Evolutionary conservation across 805 yeast genomes (phyloP).

Genomic region (Metschnikowia hibisci): DNA sequence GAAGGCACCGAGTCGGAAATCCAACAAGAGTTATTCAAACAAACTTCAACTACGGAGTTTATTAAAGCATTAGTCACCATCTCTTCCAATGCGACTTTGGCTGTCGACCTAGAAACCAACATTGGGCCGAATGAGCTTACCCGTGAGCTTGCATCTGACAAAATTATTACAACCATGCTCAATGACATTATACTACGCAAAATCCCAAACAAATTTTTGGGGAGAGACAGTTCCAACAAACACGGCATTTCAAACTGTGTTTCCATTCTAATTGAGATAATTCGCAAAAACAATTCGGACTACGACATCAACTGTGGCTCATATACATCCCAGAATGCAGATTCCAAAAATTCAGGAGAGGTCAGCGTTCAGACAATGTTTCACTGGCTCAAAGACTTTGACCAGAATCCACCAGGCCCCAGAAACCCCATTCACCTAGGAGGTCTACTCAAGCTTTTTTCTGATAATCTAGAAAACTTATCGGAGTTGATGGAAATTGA

Average conservation of each 20-base stretch:
- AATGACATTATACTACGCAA: slow-evolving; percentile 58
- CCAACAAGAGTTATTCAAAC: slow-evolving; percentile 40
- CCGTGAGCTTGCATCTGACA: slow-evolving; percentile 79
- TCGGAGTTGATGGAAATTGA: slow-evolving; percentile 46
- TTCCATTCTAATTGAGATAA: slow-evolving; percentile 89
- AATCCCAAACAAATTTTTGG: background rate
- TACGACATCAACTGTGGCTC: slow-evolving; percentile 87
- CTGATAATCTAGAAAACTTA: slow-evolving; percentile 69
- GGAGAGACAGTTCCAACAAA: slow-evolving; percentile 47
- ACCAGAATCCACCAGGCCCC: slow-evolving; percentile 87
- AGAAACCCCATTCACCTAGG: slow-evolving; percentile 94
- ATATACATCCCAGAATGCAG: slow-evolving; percentile 55
- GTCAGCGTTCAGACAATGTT: slow-evolving; percentile 40
- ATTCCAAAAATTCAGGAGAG: slow-evolving; percentile 30
- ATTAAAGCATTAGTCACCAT: slow-evolving; percentile 90
- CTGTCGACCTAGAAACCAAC: slow-evolving; percentile 81
- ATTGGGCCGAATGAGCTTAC: slow-evolving; percentile 96
- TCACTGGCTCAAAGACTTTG: slow-evolving; percentile 47
- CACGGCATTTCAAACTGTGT: slow-evolving; percentile 92
- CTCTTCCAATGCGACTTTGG: slow-evolving; percentile 71
- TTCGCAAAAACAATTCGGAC: slow-evolving; percentile 93
- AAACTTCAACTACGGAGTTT: slow-evolving; percentile 93
- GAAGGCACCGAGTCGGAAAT: background rate
- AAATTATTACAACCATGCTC: slow-evolving; percentile 63
- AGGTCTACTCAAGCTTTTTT: slow-evolving; percentile 71